Evolutionary conservation across 2,329 filamentous ascomycete genomes (phyloP), one percentile per base, ranked within the genome.

Genomic region (Grosmannia clavigera): DNA sequence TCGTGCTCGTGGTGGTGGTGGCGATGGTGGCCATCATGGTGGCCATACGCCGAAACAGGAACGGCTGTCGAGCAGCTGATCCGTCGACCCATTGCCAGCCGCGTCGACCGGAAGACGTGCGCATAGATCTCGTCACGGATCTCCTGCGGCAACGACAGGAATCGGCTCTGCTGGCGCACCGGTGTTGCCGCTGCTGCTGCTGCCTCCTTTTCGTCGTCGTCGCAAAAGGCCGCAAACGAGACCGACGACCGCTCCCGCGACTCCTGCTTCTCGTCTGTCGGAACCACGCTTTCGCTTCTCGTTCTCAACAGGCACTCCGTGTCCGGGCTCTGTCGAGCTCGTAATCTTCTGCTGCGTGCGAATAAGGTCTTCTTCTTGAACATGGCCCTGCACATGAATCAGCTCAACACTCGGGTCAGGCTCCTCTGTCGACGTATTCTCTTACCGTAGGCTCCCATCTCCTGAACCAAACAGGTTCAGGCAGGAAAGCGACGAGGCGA

Each of bases 81-180:
- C 2, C 63, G 64, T 14, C 61, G 61, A 7, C 64, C 64, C 61
- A 64, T 58, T 27, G 64, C 62, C n/a, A 66, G 59, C 22, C 64
- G 62, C 2, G 64, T 66, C 35, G 63, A 58, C 27, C 46, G 52
- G 40, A 66, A 66, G 22, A 64, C 60, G 33, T 65, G 58, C 3
- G 55, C 55, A 48, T 65, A 66, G 19, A 66, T 66, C 55, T 64
- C 58, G 38, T 65, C 62, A 19, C 64, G 63, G 14, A 66, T 60
- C 31, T 65, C 64, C 48, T 61, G 64, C 9, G 64, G 64, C 7
- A 66, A 59, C 9, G 53, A 35, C 16, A 66, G 57, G 7, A 66
- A 54, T 2, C 58, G 57, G 51, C 62, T 65, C 10, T 25, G 7
- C 50, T 52, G 57, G 16, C n/a, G 19, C 3, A n/a, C n/a, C 9